Base-by-base conservation (phyloP, 768 basidiomycete genomes). In the Daedaleopsis nitida region DNA sequence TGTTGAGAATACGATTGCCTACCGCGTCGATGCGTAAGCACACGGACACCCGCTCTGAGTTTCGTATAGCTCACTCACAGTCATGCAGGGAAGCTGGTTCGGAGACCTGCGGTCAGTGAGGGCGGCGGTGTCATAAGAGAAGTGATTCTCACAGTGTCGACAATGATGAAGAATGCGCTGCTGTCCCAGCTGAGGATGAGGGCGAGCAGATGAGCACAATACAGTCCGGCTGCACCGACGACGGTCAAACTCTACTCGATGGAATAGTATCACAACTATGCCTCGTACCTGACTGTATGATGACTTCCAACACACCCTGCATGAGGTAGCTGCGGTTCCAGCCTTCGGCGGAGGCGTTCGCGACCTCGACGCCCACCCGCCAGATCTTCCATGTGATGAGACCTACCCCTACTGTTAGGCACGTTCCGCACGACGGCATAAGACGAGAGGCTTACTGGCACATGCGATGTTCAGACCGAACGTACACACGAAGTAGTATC, bases 1-100 rank as follows among this genome's bases (percentile, higher is more conserved):
- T 50, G 52, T 58, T 1, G 57, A 52, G 57, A 58, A 58, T 16
- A 58, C 57, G 27, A 52, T 27, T 19, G 57, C 57, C 12, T 51
- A 24, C 52, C 57, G 8, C 50, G 27, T 2, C 50, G 57, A 32
- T 32, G 27, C 27, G 27, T 32, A 32, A 32, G 27, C 27, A 32
- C 27, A 7, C 27, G 27, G 27, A 32, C 4, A 7, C 7, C 27
- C 27, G 27, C 27, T 32, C 27, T 7, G 27, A 32, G 7, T 32
- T 7, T 32, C 27, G 27, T 32, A 32, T 32, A 32, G 27, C 27
- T 32, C 7, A 32, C 27, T 32, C 7, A 32, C 27, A 32, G 27
- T 32, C 27, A 32, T 32, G 27, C 27, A 32, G 27, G 27, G 27
- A 7, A 32, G 27, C 27, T 32, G 7, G 27, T 32, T 7, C 27